Percentiles rank a stretch among this genome's conserved stretches.
Conservation (phyloP, 495 filamentous ascomycete species). For the Aspergillus egyptiacus region DNA sequence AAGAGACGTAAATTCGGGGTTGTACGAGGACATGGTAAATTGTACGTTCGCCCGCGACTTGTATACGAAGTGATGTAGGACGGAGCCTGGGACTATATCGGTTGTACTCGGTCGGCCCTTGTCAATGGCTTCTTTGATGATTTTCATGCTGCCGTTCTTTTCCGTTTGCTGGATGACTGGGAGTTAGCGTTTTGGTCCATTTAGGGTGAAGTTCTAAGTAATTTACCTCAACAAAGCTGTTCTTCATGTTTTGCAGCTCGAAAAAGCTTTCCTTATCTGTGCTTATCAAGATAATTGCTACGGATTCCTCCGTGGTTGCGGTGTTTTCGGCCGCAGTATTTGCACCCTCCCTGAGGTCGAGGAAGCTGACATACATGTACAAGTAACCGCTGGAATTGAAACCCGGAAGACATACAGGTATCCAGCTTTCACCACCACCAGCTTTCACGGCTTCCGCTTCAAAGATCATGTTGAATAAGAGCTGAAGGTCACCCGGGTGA, state of each 20-base stretch:
- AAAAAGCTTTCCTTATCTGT: constrained; percentile 90
- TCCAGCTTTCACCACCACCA: constrained; percentile 94
- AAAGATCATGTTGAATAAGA: constrained; percentile 99
- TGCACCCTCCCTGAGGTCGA: constrained; percentile 43
- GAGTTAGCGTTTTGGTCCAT: neutral
- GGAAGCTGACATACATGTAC: constrained; percentile 98
- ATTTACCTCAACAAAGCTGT: constrained; percentile 63
- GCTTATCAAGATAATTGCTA: constrained; percentile 90
- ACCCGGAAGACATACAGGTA: constrained; percentile 89
- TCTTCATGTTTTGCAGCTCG: constrained; percentile 77
- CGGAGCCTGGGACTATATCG: constrained; percentile 73
- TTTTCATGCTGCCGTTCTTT: constrained; percentile 65
- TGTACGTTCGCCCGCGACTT: constrained; percentile 92
- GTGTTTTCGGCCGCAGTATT: constrained; percentile 27
- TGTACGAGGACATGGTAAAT: constrained; percentile 82
- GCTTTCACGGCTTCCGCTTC: constrained; percentile 83
- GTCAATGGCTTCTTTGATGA: constrained; percentile 66
- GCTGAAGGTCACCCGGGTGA: constrained; percentile 89
- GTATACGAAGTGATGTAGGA: constrained; percentile 86
- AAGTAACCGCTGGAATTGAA: constrained; percentile 98
- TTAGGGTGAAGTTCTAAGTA: neutral
- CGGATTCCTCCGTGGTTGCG: constrained; percentile 58
- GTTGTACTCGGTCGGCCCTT: constrained; percentile 62
- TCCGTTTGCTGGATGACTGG: constrained; percentile 49
- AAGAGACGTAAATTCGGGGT: constrained; percentile 60